Evolutionary conservation across 169 alveolate genomes (phyloP), one percentile per base, ranked within the genome.

Genomic region (Besnoitia besnoiti): DNA sequence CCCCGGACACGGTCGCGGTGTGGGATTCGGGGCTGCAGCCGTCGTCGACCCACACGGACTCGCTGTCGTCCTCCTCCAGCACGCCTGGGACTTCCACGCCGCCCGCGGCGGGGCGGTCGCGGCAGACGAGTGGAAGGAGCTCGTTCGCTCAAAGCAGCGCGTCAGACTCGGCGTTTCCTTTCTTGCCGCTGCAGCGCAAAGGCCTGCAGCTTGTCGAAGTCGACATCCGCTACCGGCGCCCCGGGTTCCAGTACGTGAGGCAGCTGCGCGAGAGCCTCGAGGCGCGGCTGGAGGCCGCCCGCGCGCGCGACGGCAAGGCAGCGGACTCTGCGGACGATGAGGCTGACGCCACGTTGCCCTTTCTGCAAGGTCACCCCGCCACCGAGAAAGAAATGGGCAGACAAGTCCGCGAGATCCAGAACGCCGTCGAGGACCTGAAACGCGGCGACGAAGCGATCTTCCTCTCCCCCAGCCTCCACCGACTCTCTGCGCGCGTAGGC

Each of bases 391-490:
- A 73, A 42, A 73, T 39, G 46, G 46, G 16, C 4, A 1, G 46
- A 19, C 82, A 73, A 10, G n/a, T 73, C n/a, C 39, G 47, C 39
- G 16, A 42, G 82, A 39, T 73, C 2, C 47, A 73, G 21, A 37
- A 73, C 10, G 82, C 82, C 1, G 46, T 77, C 55, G 59, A 77
- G 5, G 59, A 27, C n/a, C 30, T 77, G 40, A 37, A 30, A 21
- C 19, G 33, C 0, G 87, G 87, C 35, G 87, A 77, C 40, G 87
- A 77, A 27, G 55, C 87, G 59, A 77, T 77, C 50, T 93, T 96
- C 49, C 91, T 96, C n/a, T 94, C 96, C 46, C 96, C 97, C 7
- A 96, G 96, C 50, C 77, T 97, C 4, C 89, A 82, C 55, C 89
- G 76, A 51, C 88, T 97, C 89, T 92, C 91, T 55, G 96, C 97